Base-by-base conservation (phyloP, 352 stramenopile genomes). In the Phytophthora boehmeriae region DNA sequence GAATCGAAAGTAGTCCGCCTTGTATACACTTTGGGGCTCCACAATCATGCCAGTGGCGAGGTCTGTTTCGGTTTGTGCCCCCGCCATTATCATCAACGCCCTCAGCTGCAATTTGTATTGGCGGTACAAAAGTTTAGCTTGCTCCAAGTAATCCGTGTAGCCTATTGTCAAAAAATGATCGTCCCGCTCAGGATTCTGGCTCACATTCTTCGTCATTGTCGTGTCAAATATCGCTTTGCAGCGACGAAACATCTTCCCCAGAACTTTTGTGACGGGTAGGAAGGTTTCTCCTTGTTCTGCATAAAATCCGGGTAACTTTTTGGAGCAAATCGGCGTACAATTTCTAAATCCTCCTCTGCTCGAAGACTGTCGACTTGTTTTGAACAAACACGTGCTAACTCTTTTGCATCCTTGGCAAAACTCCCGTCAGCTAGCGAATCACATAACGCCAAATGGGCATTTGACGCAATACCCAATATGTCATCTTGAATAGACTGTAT, bases 251-350 rank as follows among this genome's bases (percentile, higher is more conserved):
- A 95, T 82, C 23, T 88, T 77, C 2, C 87, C 87, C 8, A 94
- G 60, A 34, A 91, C 68, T 38, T 92, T 92, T 23, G 75, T 4
- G 87, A 95, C 51, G 67, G 69, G 46, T 94, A 93, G 16, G 60
- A 78, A 0, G 67, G 61, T 19, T 90, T 90, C 10, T 89, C 76
- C 6, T 62, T 70, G 38, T 90, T 95, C 28, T 84, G 64, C 85
- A 95, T 89, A 47, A 94, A 95, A 34, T 94, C 87, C 2, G 87
- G 84, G 43, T 93, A 95, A 25, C 68, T 71, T 17, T 73, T 77
- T 6, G 82, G 78, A 11, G 78, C 71, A 6, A 83, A 56, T 1
- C 67, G 56, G n/a, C 72, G 78, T 1, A 91, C 82, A 35, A 84
- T 65, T 28, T 78, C 63, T 9, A 88, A 42, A 44, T 92, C 78